Base-by-base conservation (phyloP, 1,139 yeast genomes). In the Entelexis sorbosivorans region DNA sequence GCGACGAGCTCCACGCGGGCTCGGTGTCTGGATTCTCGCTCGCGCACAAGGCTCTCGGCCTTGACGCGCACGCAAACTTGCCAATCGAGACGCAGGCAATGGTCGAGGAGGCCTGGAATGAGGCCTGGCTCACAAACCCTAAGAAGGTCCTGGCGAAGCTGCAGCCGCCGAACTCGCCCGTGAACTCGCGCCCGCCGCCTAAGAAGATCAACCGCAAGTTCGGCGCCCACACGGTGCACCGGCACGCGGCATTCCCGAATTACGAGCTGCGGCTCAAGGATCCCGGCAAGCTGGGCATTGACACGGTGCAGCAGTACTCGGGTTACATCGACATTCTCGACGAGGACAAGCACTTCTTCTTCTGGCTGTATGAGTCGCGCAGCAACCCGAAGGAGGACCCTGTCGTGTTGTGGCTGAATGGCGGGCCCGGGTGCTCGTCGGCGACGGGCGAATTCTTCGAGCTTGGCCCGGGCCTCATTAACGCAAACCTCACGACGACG, bases 341-440 rank as follows among this genome's bases (percentile, higher is more conserved):
- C 51, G 86, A 82, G 61, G 94, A 84, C 64, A 86, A 85, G 68
- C 95, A 85, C 67, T 81, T 82, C 63, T 85, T 85, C 67, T 85
- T 81, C 66, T 85, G 85, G 82, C 78, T 79, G 61, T 81, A 80
- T 57, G 86, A 81, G 64, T 76, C 82, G 49, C 73, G 87, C 67
- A 79, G 79, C 61, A 82, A 81, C 65, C 84, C 83, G 28, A 66
- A 62, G 48, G 76, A 69, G 52, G 84, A 79, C 61, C 86, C 86
- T 0, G 74, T 81, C 22, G 72, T 81, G 51, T 69, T 81, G 53
- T 81, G 87, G 87, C 69, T 81, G 61, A 81, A 81, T 59, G 87
- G 87, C 52, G 87, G 87, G 5, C 87, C 88, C 16, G 87, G 87
- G 5, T 81, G 87, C 63, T 79, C 85, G 3, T 78, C 84, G 10